Conservation (phyloP, 2,329 filamentous ascomycete genomes). For the Paraphoma chrysanthemicola region DNA sequence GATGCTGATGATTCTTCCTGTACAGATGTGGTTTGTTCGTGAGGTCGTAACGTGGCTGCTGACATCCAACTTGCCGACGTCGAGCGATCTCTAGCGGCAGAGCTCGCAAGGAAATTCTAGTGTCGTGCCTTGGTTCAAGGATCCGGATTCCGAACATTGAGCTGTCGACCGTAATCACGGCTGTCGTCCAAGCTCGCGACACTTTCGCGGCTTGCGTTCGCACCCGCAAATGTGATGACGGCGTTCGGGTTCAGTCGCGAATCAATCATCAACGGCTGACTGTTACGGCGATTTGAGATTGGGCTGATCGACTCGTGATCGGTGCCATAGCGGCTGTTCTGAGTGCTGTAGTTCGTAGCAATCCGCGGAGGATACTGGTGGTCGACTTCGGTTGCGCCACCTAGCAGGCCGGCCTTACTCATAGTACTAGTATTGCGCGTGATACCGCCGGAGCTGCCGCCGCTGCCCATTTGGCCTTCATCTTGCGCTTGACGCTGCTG, state of each 20-base stretch:
- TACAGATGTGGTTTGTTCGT: constrained; percentile 29
- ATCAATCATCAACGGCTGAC: constrained; percentile 55
- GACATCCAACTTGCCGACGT: constrained; percentile 22
- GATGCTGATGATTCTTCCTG: constrained; percentile 26
- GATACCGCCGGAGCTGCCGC: constrained; percentile 29
- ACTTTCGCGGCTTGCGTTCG: constrained; percentile 54
- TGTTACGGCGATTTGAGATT: constrained; percentile 47
- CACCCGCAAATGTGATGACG: constrained; percentile 51
- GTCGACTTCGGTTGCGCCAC: constrained; percentile 24
- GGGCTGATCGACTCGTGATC: constrained; percentile 43
- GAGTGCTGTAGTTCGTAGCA: constrained; percentile 34
- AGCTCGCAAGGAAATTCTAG: constrained; percentile 1
- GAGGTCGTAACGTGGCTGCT: constrained; percentile 32
- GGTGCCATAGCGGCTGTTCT: constrained; percentile 35
- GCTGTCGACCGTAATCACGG: constrained; percentile 55
- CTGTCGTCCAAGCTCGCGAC: constrained; percentile 56
- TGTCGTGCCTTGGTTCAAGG: constrained; percentile 6
- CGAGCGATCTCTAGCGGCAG: constrained; percentile 6
- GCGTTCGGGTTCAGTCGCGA: constrained; percentile 57
- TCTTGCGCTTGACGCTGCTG: constrained; percentile 27
- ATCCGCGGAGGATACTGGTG: constrained; percentile 30
- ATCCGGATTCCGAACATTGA: constrained; percentile 40
- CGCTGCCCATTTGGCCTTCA: constrained; percentile 4
- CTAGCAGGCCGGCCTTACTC: constrained; percentile 55
- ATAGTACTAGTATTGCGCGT: constrained; percentile 56